phyloP scores from a whole-genome alignment of 2,329 filamentous ascomycete species.

The Ascochyta viciae-villosae region DNA sequence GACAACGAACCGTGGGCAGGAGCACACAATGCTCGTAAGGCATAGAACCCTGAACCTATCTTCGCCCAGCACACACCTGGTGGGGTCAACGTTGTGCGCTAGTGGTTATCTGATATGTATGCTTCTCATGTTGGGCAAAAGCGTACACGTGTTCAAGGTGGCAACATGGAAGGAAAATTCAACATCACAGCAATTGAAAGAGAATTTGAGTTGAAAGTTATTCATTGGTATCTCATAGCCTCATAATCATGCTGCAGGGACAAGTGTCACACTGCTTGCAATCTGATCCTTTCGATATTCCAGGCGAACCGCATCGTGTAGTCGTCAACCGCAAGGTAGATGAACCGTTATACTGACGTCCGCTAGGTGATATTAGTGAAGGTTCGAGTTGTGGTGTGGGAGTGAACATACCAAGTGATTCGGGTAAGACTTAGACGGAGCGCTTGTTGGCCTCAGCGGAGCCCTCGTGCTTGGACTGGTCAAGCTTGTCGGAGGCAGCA shows the following conservation, averaged over 20 bases:
- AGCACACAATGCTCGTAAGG: not conserved
- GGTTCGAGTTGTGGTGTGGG: no score
- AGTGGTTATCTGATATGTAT: no score
- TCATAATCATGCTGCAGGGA: conserved; percentile 26
- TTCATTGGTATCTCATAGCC: conserved; percentile 40
- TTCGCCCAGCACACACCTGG: not conserved
- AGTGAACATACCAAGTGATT: conserved; percentile 9
- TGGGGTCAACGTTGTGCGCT: no score
- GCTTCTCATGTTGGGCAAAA: no score
- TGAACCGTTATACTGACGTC: conserved; percentile 14
- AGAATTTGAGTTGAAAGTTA: conserved; percentile 19
- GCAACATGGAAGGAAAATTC: no score
- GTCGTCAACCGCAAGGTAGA: conserved; percentile 2
- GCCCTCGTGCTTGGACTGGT: conserved; percentile 60
- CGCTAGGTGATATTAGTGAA: not conserved
- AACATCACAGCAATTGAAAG: not conserved
- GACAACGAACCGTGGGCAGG: not conserved
- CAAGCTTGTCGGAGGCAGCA: conserved; percentile 60
- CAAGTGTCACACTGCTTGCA: conserved; percentile 18
- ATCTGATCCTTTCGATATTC: conserved; percentile 14
- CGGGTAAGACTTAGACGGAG: conserved; percentile 32
- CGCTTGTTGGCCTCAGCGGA: conserved; percentile 59
- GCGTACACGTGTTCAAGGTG: no score
- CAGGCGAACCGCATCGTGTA: conserved; percentile 15
- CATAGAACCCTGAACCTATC: not conserved